Base-by-base conservation (phyloP, 106 monocot genomes). In the Apostasia shenzhenica region DNA sequence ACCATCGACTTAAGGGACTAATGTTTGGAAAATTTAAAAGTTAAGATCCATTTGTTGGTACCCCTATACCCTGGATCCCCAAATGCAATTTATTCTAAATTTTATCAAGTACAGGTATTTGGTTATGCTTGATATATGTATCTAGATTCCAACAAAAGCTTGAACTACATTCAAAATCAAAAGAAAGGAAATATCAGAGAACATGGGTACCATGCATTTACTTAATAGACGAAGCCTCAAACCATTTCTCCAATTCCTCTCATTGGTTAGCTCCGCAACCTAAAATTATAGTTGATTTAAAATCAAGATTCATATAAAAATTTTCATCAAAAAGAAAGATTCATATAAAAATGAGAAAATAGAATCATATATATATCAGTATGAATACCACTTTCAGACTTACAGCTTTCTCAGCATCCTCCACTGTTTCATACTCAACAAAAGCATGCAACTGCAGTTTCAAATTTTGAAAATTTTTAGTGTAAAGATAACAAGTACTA, bases 191-290 rank as follows among this genome's bases (percentile, higher is more conserved):
- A 52, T 40, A n/a, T 11, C 26, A 14, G 52, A 45, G 2, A 57
- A 41, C 14, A 12, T 14, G 10, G 7, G 2, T 83, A 99, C 99
- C 92, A 99, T 80, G 83, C 85, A 93, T 70, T 68, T 87, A 55
- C 76, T 73, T 61, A 99, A 67, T 12, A 84, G 65, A 63, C 90
- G 92, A 76, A 99, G 87, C 79, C 99, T 82, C 2, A 99, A 81
- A 59, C 93, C 99, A 75, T 63, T 99, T 79, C 97, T 92, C 99
- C 99, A 99, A 73, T 85, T 93, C 70, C 78, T 85, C 79, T 85
- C 92, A 62, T 90, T 80, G 80, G 87, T 93, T 4, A 99, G 83
- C 67, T 87, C 99, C 39, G 54, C 55, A 73, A 88, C 75, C 99
- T 99, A 73, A 2, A 48, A 2, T 65, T 37, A 12, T 65, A 14